phyloP scores from a whole-genome alignment of 2,329 filamentous ascomycete species.

The Pseudocercospora eumusae region DNA sequence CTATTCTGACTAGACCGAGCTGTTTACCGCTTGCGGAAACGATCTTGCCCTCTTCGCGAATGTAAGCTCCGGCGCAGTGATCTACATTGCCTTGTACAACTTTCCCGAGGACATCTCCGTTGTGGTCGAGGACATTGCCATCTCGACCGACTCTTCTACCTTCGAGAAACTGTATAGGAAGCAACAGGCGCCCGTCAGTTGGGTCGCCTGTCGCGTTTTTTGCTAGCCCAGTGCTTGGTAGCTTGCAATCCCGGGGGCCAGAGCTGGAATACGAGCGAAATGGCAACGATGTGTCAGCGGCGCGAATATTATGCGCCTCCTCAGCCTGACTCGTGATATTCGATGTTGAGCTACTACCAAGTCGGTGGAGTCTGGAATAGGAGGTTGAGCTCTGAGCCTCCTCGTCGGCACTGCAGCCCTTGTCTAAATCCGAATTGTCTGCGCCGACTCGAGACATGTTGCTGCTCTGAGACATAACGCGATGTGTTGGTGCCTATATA shows the following conservation, averaged over 20 bases:
- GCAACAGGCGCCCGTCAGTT: not conserved
- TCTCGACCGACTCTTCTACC: not conserved
- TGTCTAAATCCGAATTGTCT: no score
- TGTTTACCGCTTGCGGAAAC: not conserved
- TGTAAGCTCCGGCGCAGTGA: not conserved
- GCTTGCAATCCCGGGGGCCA: not conserved
- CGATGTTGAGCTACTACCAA: not conserved
- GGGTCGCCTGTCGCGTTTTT: not conserved
- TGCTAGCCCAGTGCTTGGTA: not conserved
- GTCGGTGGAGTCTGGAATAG: no score
- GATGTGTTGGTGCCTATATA: not conserved
- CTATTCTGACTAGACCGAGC: not conserved
- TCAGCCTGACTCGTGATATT: not conserved
- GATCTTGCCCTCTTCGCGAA: not conserved
- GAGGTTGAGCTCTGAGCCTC: no score
- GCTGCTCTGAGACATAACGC: not conserved
- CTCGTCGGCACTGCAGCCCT: no score
- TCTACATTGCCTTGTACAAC: not conserved
- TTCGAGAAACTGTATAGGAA: not conserved
- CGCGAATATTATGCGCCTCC: not conserved
- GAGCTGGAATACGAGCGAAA: not conserved
- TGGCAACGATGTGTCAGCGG: not conserved
- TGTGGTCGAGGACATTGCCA: constrained; percentile 2
- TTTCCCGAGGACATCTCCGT: not conserved
- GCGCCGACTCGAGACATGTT: not conserved